Evolutionary conservation across 2,329 filamentous ascomycete species (phyloP).

Genomic region (Colletotrichum sp.): DNA sequence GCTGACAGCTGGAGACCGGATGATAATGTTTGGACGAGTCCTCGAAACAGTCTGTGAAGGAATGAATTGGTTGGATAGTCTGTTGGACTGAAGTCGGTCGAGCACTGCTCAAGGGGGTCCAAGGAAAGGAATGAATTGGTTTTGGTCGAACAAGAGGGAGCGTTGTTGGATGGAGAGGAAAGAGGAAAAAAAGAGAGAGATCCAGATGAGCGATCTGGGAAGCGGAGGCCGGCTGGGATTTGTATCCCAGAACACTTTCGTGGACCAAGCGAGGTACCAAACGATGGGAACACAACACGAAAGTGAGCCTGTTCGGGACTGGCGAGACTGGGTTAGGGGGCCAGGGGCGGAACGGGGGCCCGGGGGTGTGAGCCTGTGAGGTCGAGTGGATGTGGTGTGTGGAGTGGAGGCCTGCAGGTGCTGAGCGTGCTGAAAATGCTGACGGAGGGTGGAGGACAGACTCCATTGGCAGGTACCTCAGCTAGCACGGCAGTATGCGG

Average conservation of each 20-base stretch:
- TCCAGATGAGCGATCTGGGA: neutral
- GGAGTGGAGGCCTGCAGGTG: neutral
- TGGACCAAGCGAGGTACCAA: neutral
- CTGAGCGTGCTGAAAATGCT: neutral
- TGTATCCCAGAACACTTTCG: constrained; percentile 10
- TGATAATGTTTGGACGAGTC: constrained; percentile 4
- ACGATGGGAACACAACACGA: neutral
- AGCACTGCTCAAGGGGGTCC: constrained; percentile 20
- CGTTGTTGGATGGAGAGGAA: constrained; percentile 14
- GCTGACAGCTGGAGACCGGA: constrained; percentile 1
- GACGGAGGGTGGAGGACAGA: neutral
- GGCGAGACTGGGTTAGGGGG: constrained; percentile 17
- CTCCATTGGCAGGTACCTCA: neutral
- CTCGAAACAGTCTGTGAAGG: constrained; percentile 10
- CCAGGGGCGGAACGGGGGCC: constrained; percentile 8
- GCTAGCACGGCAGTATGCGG: neutral
- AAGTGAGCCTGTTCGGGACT: constrained; percentile 10
- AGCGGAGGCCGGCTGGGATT: constrained; percentile 16
- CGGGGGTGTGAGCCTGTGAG: neutral
- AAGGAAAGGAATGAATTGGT: constrained; percentile 17
- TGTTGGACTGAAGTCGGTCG: constrained; percentile 6
- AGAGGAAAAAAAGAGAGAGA: neutral
- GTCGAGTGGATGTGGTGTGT: neutral
- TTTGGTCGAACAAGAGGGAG: constrained; percentile 20
- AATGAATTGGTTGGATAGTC: constrained; percentile 14